These are phyloP conservation scores for Yueomyces sinensis DNA, from an alignment of 805 yeast species.

Conservation along the genomic window DNA sequence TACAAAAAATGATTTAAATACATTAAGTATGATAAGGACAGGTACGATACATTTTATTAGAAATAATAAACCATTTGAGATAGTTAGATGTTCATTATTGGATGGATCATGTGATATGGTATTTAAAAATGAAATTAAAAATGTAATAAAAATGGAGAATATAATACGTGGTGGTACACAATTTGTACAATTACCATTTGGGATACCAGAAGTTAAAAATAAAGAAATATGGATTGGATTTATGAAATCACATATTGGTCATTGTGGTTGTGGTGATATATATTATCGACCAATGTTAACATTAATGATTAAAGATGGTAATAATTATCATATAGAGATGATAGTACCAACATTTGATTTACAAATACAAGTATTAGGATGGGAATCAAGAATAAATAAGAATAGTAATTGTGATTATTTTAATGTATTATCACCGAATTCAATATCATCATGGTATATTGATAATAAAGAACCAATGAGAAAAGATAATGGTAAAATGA, in stretches of 20 bases:
- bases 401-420: too few relatives aligned
- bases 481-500: too few relatives aligned
- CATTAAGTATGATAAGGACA: slow-evolving; percentile 8
- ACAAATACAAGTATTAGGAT: too few relatives aligned
- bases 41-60: slow-evolving; percentile 11
- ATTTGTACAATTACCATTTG: slow-evolving; percentile 3
- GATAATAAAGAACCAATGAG: too few relatives aligned
- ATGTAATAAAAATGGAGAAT: slow-evolving; percentile 1
- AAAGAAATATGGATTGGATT: slow-evolving; percentile 6
- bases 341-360: too few relatives aligned
- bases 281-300: slow-evolving; percentile 13
- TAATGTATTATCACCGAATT: too few relatives aligned
- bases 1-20: slow-evolving; percentile 1
- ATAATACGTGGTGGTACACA: slow-evolving; percentile 4
- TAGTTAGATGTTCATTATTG: slow-evolving; percentile 11
- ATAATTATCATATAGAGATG: too few relatives aligned
- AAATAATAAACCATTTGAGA: slow-evolving; percentile 5
- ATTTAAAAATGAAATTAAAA: slow-evolving; percentile 4
- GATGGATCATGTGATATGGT: slow-evolving; percentile 10
- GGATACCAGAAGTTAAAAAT: slow-evolving; percentile 3
- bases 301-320: too few relatives aligned
- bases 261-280: slow-evolving; percentile 10
- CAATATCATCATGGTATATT: too few relatives aligned
- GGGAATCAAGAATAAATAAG: too few relatives aligned
- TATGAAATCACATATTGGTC: slow-evolving; percentile 7